Conservation (phyloP, 441 rosid species). For the Biscutella laevigata region DNA sequence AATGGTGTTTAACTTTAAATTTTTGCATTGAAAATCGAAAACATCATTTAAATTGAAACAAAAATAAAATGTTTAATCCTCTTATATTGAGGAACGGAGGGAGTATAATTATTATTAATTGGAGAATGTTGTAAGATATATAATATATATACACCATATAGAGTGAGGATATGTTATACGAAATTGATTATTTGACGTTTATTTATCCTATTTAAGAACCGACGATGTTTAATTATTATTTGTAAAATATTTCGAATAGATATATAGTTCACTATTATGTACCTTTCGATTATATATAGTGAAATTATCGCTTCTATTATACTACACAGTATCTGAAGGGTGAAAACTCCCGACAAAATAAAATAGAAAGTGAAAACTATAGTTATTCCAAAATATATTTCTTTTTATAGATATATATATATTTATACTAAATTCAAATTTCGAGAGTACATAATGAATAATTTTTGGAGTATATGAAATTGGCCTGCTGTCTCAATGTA, state of each 20-base stretch:
- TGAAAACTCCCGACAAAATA: conserved; percentile 16
- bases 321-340: conserved; percentile 11
- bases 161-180: neutral
- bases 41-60: no score
- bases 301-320: neutral
- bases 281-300: neutral
- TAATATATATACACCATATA: neutral
- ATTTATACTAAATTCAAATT: neutral
- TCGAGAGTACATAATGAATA: conserved; percentile 4
- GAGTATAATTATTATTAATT: neutral
- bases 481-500: conserved; percentile 7
- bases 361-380: conserved; percentile 19
- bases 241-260: neutral
- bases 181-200: neutral
- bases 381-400: conserved; percentile 10
- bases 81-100: no score
- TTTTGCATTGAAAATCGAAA: no score
- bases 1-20: no score
- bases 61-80: no score
- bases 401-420: conserved; percentile 1
- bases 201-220: conserved; percentile 3
- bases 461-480: conserved; percentile 19
- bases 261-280: neutral
- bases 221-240: conserved; percentile 10
- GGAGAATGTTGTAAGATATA: neutral